Conservation (phyloP, 2,329 filamentous ascomycete genomes). For the Colletotrichum destructivum region DNA sequence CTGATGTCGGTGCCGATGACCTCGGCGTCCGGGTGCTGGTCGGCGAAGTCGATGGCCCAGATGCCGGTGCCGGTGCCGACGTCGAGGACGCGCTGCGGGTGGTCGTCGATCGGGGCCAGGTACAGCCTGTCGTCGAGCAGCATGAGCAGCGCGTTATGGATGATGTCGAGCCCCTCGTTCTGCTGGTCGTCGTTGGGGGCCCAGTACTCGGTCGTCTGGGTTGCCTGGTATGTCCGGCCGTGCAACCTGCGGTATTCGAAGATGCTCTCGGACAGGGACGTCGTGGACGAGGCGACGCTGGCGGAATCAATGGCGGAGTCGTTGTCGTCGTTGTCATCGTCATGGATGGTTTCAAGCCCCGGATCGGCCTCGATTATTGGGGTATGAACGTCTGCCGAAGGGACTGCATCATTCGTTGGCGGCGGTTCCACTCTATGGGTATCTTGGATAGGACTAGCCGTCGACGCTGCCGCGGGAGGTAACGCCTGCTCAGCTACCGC, state of each 20-base stretch:
- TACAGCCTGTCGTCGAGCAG: slow-evolving; percentile 54
- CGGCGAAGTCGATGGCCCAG: slow-evolving; percentile 66
- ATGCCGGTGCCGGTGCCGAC: slow-evolving; percentile 70
- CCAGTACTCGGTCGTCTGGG: slow-evolving; percentile 49
- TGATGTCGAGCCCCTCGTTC: slow-evolving; percentile 41
- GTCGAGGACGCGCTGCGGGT: slow-evolving; percentile 44
- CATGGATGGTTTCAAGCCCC: neutral
- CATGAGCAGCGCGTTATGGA: slow-evolving; percentile 43
- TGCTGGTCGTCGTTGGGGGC: slow-evolving; percentile 45
- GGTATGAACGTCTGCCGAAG: neutral
- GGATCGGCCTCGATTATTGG: slow-evolving; percentile 18
- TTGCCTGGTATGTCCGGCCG: slow-evolving; percentile 51
- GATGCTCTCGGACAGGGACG: slow-evolving; percentile 52
- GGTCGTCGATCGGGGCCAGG: slow-evolving; percentile 53
- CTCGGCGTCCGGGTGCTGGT: slow-evolving; percentile 60
- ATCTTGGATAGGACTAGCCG: too few relatives aligned
- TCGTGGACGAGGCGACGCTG: slow-evolving; percentile 46
- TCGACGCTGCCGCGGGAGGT: neutral
- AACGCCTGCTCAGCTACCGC: neutral
- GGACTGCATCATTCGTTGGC: too few relatives aligned
- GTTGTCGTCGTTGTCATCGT: slow-evolving; percentile 42
- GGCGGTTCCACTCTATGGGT: too few relatives aligned
- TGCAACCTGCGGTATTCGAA: slow-evolving; percentile 52
- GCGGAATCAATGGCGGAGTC: slow-evolving; percentile 47
- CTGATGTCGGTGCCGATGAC: slow-evolving; percentile 69